A percentile compares a stretch with the other conserved stretches of the same genome.
Conservation (phyloP, 306 rosid species). For the Comarum palustre region DNA sequence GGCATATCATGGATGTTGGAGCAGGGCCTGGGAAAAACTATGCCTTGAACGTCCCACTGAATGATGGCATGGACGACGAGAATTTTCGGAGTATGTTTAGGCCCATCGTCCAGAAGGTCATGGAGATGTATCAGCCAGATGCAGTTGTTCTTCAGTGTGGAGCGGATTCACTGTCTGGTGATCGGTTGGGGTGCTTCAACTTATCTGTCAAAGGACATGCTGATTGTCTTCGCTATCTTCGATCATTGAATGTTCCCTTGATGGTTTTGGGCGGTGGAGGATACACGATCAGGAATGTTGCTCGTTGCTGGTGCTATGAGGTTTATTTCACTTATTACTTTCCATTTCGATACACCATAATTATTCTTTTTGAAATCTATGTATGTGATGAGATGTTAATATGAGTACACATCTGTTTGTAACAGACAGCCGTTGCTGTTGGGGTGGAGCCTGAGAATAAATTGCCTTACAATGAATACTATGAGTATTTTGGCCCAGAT, state of each 20-base stretch:
- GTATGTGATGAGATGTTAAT: background rate
- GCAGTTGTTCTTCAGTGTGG: constrained; percentile 95
- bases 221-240: constrained; percentile 74
- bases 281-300: constrained; percentile 83
- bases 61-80: constrained; percentile 83
- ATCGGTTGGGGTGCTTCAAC: constrained; percentile 89
- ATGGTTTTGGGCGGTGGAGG: constrained; percentile 97
- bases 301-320: constrained; percentile 99
- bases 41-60: constrained; percentile 76
- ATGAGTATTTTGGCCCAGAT: constrained; percentile 89
- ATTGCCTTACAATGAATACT: constrained; percentile 84
- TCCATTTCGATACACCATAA: constrained; percentile 8
- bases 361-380: background rate
- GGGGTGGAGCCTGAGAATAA: constrained; percentile 89
- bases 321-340: constrained; percentile 28
- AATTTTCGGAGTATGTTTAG: constrained; percentile 71
- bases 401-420: constrained; percentile 25
- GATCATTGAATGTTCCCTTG: constrained; percentile 80
- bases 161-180: constrained; percentile 86
- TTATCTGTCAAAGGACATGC: constrained; percentile 90
- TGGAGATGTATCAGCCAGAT: constrained; percentile 79
- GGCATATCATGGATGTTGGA: constrained; percentile 72
- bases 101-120: constrained; percentile 68
- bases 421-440: constrained; percentile 90
- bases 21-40: constrained; percentile 71